Evolutionary conservation across 768 basidiomycete genomes (phyloP), one percentile per base, ranked within the genome.

Genomic region (Daedaleopsis sinensis): DNA sequence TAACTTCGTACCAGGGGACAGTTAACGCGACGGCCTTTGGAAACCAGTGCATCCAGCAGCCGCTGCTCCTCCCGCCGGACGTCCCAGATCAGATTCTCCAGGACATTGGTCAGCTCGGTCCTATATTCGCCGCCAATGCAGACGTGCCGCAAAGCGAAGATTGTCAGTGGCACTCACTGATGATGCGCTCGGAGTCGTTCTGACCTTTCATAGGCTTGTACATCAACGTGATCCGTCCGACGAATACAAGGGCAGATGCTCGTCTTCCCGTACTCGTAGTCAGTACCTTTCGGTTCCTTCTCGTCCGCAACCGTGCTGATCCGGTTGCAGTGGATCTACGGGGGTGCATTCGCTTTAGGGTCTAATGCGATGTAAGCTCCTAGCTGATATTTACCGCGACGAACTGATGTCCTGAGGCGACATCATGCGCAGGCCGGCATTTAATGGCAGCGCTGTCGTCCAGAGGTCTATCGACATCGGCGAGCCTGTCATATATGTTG

Each of bases 401-500:
- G 16, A 37, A 18, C 36, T 24, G 9, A 23, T 27, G 16, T 43
- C 9, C 38, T 36, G 15, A 16, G n/a, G 3, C 23, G 19, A 47
- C 8, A 32, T 24, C 2, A 3, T 13, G 1, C 16, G n/a, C 16
- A 13, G 43, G 43, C 46, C 9, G 9, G 3, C 4, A 18, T n/a
- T 15, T 36, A 55, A 80, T 79, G 44, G 79, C 78, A 44, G 78
- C 82, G 58, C 79, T 79, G 74, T 84, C 27, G 81, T 84, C 9
- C 65, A 77, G 23, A 76, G 79, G 9, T 84, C 82, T 0, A 73
- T 79, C 23, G 72, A 70, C 27, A 64, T 82, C 13, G 77, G 75
- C 10, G 65, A 80, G 54, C 83, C 83, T 5, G 72, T 84, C n/a
- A 74, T 84, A 2, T 84, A 79, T 59, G 82, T 84, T 2, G 78